Evolutionary conservation across 306 rosid species (phyloP), one percentile per base, ranked within the genome.

Genomic region (Canavalia gladiata): DNA sequence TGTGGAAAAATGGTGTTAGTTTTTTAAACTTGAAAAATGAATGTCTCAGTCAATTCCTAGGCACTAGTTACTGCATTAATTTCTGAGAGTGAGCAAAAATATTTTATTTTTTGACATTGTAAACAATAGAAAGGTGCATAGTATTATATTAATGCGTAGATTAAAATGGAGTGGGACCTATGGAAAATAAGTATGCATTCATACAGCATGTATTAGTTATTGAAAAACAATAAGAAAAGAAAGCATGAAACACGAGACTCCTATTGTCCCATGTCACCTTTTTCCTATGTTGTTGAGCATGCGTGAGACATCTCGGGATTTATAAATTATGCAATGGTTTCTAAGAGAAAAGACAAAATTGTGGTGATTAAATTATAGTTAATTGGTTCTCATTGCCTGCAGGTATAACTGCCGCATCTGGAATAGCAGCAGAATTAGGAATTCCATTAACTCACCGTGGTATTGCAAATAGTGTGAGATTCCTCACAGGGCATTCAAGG

Each of bases 391-490:
- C 18, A 39, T 83, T 79, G 58, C 59, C 76, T 83, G 77, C 86
- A 95, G 98, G 97, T 49, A 93, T 93, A 75, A 95, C 99, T 45
- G 97, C 99, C 51, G 99, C 99, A 33, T 95, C 99, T 37, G 99
- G 99, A 75, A 95, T 95, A 84, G 87, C 99, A 29, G 97, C 97
- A 3, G 90, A 90, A 86, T 69, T 95, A 31, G 99, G 97, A 72
- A 89, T 95, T 82, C 99, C 97, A 8, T 84, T 95, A 75, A 95
- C 99, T 59, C 99, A 95, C 69, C 88, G 97, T 2, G 97, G 97
- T 34, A 85, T 95, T 50, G 89, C 99, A 82, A 91, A 76, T 10
- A 95, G 94, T 54, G 97, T 90, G 47, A 87, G 97, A 74, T 95
- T 95, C 75, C 97, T 95, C 73, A 93, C 97, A 0, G 99, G 99